Evolutionary conservation across 192 early-diverging fungal genomes (phyloP).

Genomic region (Chytriomyces confervae): DNA sequence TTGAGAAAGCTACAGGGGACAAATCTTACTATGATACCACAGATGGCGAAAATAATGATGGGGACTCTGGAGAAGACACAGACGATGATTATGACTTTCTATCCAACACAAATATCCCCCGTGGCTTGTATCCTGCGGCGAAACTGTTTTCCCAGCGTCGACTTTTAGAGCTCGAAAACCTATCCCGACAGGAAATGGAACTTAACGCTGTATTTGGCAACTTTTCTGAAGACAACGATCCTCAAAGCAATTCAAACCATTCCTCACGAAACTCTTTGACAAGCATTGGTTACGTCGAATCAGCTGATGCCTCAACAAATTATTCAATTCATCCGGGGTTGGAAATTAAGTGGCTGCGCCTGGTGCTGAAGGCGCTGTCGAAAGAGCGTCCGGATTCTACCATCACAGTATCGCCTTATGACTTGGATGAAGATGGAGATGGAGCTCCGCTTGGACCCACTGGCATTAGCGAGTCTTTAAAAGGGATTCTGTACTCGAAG

Average conservation of each 20-base stretch:
- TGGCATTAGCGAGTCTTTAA: constrained; percentile 25
- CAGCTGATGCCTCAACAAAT: neutral
- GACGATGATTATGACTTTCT: constrained; percentile 30
- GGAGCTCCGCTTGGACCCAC: constrained; percentile 34
- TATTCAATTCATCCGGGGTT: constrained; percentile 23
- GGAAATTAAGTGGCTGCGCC: constrained; percentile 31
- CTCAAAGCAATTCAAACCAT: neutral
- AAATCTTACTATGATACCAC: neutral
- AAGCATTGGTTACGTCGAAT: neutral
- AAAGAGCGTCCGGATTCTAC: neutral
- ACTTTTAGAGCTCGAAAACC: neutral
- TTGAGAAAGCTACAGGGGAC: constrained; percentile 8
- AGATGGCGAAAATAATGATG: neutral
- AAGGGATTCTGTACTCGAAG: constrained; percentile 9
- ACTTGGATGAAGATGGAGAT: constrained; percentile 42
- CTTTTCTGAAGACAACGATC: too few species aligned
- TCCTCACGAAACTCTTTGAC: neutral
- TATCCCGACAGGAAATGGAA: neutral
- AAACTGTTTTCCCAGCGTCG: constrained; percentile 17
- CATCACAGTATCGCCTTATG: constrained; percentile 24
- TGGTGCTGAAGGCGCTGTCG: constrained; percentile 28
- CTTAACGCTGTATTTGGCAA: constrained; percentile 19
- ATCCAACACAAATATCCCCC: constrained; percentile 10
- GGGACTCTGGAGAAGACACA: neutral
- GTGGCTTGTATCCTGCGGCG: constrained; percentile 6